Evolutionary conservation across 179 eudicot genomes (phyloP), one percentile per base, ranked within the genome.

Genomic region (Carnegiea gigantea): DNA sequence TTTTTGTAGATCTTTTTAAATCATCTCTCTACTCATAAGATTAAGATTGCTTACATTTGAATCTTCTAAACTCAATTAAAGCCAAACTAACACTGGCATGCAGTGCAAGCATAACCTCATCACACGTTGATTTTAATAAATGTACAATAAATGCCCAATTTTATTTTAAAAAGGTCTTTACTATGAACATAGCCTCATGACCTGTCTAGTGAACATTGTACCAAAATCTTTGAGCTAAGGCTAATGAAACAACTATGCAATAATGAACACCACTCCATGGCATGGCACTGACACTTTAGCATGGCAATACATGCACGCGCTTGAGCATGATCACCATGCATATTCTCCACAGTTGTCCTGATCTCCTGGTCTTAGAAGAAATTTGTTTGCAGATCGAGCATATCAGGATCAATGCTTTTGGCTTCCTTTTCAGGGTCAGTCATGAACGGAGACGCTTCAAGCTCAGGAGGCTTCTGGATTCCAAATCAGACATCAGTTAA

Each of bases 311-410:
- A 6, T 75, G 64, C 49, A 51, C 10, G 17, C 8, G n/a, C 70
- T 64, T 64, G 53, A 5, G 60, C 36, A 60, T 6, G 62, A 48
- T 48, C 15, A 48, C 17, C 26, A 76, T 8, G 38, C 38, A 62
- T n/a, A 24, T n/a, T 21, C 71, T 60, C 62, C 1, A 0, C 21
- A 60, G 54, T 17, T 20, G 20, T 78, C 65, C n/a, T 36, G 2
- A 70, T 33, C 9, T 70, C 40, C n/a, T 70, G 23, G 73, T 54
- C 86, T 86, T 77, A 95, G 90, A 95, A 95, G 64, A 95, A 86
- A 86, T 93, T 95, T 24, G 88, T 89, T 77, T 92, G 96, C 77
- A 96, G 87, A 86, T 96, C 99, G 30, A 92, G 84, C 73, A 96
- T 88, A 13, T 83, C 95, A 20, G 96, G 96, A 83, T 96, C 95